phyloP scores from a whole-genome alignment of 208 protist species.

The Leishmania tropica region DNA sequence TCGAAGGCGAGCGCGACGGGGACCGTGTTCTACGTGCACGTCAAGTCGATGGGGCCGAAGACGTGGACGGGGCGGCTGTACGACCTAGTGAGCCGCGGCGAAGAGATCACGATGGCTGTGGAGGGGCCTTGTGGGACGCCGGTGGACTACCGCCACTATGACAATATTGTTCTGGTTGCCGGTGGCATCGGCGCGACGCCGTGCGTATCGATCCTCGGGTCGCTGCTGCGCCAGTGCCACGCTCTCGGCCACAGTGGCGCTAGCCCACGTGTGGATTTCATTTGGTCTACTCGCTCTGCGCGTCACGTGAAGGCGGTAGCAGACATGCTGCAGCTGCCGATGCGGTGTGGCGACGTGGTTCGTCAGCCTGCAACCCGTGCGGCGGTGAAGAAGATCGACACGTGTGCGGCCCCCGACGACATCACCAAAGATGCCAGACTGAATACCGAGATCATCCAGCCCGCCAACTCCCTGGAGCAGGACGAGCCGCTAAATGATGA shows the following conservation, averaged over 20 bases:
- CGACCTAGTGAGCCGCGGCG: slow-evolving; percentile 25
- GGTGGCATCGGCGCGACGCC: slow-evolving; percentile 55
- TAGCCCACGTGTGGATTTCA: slow-evolving; percentile 1
- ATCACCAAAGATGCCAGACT: neutral
- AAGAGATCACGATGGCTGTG: slow-evolving; percentile 36
- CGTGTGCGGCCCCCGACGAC: neutral
- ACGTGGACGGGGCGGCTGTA: slow-evolving; percentile 52
- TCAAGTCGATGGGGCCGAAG: slow-evolving; percentile 54
- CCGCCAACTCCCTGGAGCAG: neutral
- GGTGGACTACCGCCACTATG: slow-evolving; percentile 39
- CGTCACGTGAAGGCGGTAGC: slow-evolving; percentile 6
- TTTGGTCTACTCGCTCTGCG: slow-evolving; percentile 10
- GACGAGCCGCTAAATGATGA: neutral
- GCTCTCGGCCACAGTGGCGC: neutral
- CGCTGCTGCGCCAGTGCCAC: slow-evolving; percentile 3
- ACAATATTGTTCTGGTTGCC: slow-evolving; percentile 41
- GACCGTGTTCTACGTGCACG: slow-evolving; percentile 42
- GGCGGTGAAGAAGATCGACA: neutral
- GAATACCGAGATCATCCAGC: neutral
- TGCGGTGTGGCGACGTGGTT: neutral
- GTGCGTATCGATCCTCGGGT: slow-evolving; percentile 45
- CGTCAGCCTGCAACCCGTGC: neutral
- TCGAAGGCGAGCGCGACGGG: neutral
- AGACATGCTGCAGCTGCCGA: slow-evolving; percentile 14
- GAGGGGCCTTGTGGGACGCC: slow-evolving; percentile 51